Base-by-base conservation (phyloP, 768 basidiomycete genomes). In the Ramaria rubella region DNA sequence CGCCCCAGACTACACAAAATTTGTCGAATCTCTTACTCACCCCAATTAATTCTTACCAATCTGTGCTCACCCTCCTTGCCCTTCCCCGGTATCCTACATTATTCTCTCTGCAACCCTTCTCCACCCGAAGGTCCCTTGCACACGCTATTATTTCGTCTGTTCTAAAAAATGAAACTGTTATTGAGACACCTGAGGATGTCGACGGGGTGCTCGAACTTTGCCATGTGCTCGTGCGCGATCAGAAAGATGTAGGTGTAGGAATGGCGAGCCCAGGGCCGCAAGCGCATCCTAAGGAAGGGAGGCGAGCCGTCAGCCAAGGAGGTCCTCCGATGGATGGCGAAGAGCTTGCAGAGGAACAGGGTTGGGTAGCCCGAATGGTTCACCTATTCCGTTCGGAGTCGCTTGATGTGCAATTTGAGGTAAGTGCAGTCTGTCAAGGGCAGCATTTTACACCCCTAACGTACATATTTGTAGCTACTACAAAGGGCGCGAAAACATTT, bases 301-400 rank as follows among this genome's bases (percentile, higher is more conserved):
- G 49, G 7, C 60, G 60, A 6, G 51, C 81, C 56, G 82, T 82
- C 52, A 36, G 6, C 75, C 82, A 29, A 59, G 59, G 5, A 40
- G 42, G 44, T 9, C 80, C 83, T 62, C 73, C 75, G 27, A 64
- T 80, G 51, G 94, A 95, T 67, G 72, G 85, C 50, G 90, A 94
- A 67, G 95, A 98, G 66, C 78, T 94, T 75, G 94, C 94, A 0
- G 96, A 99, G 69, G 96, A 99, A 69, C 96, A 99, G 65, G 96
- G 96, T 0, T 99, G 96, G 96, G 83, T 97, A 15, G 95, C 96
- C 38, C 76, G 95, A 60, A 97, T 98, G 91, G 89, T 98, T 2
- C 96, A 99, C 75, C 69, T 98, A 30, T 96, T 98, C 82, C 76
- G 86, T 21, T 80, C 90, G 0, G 92, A 96, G 50, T 87, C 90